A percentile compares a stretch with the other conserved stretches of the same genome.
Evolutionary conservation across 2,329 filamentous ascomycete species (phyloP).

Genomic region (Colletotrichum phormii): DNA sequence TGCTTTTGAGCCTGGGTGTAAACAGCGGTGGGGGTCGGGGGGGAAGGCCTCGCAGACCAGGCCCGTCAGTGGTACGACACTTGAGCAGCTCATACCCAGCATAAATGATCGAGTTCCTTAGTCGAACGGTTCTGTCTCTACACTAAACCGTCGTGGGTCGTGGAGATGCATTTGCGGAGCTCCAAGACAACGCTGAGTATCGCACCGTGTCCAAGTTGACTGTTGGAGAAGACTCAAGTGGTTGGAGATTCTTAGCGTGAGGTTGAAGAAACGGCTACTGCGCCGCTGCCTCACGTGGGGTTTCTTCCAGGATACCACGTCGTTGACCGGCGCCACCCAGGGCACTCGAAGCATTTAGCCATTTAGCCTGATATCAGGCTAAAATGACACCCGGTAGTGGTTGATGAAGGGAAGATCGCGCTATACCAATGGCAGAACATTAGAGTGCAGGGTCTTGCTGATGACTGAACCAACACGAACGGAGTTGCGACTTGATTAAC

Average conservation of each 20-base stretch:
- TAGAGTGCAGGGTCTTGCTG: neutral
- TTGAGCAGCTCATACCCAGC: neutral
- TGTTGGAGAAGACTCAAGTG: neutral
- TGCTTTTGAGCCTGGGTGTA: neutral
- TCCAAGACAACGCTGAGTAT: neutral
- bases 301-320: slow-evolving; percentile 7
- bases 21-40: neutral
- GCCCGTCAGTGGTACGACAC: slow-evolving; percentile 6
- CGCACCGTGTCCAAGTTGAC: neutral
- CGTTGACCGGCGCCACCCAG: slow-evolving; percentile 7
- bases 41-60: neutral
- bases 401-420: slow-evolving; percentile 1
- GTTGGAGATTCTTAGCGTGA: slow-evolving; percentile 5
- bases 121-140: neutral
- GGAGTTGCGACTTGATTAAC: neutral
- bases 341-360: slow-evolving; percentile 17
- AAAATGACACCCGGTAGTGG: slow-evolving; percentile 18
- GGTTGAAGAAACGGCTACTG: neutral
- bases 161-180: neutral
- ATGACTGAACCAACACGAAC: slow-evolving; percentile 6
- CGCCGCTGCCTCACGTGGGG: slow-evolving; percentile 20
- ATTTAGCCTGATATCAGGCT: slow-evolving; percentile 34
- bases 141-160: neutral
- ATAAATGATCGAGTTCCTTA: neutral
- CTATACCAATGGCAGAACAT: slow-evolving; percentile 6